Evolutionary conservation across 306 rosid genomes (phyloP), one percentile per base, ranked within the genome.

Genomic region (Oxytropis ochrocephala): DNA sequence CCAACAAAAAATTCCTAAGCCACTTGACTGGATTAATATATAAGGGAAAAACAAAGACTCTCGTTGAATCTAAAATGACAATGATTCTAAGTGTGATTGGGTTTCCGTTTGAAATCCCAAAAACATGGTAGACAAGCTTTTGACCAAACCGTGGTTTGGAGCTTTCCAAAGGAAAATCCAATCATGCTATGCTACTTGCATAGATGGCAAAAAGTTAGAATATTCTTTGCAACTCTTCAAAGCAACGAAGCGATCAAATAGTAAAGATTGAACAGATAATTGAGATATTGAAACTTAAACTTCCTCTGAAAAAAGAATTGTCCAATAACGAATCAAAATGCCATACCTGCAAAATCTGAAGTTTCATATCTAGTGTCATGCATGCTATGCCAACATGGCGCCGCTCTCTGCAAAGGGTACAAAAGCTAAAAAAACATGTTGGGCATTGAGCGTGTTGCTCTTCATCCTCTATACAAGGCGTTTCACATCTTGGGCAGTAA

Each of bases 401-500:
- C 3, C 91, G 88, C 68, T 90, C 97, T 76, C 75, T 61, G 64
- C 98, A 93, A 57, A 90, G 85, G 50, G 98, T 83, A 68, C 98
- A 90, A 83, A 90, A 93, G 83, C 93, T 90, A 72, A 85, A 93
- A 81, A 75, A 90, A 64, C 97, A 90, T 74, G 80, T 68, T 21
- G 91, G 70, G 74, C 98, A 93, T 58, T 86, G 98, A 64, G 97
- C 98, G 73, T 93, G 88, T 18, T 93, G 86, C 51, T 85, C 89
- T 65, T 85, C 94, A 46, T 93, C 96, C 85, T 83, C 91, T 73
- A 93, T 79, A 82, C 97, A 83, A 48, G 96, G 96, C 54, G 88
- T 88, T 83, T 90, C 88, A 77, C 97, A 93, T 71, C 96, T 84
- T 29, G 98, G 91, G 84, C 98, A 93, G 79, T 83, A 75, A 59